Percentiles rank a stretch among this genome's conserved stretches.
Evolutionary conservation across 768 basidiomycete species (phyloP).

Genomic region (Amanita exitialis): DNA sequence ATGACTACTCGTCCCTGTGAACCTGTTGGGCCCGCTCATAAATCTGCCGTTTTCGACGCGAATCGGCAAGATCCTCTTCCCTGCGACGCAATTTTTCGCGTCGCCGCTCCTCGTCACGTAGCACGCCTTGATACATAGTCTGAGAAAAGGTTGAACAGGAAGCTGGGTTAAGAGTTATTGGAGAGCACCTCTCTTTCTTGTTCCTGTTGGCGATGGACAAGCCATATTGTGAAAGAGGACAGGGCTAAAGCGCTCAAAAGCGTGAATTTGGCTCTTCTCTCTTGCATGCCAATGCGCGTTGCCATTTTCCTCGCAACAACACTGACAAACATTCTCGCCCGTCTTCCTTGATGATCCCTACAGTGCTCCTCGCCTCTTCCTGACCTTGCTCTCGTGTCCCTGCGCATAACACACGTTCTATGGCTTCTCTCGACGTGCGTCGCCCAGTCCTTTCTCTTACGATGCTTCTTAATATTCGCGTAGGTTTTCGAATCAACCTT

Average conservation of each 20-base stretch:
- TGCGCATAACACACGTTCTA: constrained; percentile 11
- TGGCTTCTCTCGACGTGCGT: constrained; percentile 34
- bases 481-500: constrained; percentile 78
- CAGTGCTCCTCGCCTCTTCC: background rate
- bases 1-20: constrained; percentile 10
- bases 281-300: constrained; percentile 32
- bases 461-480: constrained; percentile 6
- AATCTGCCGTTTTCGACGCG: constrained; percentile 49
- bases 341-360: constrained; percentile 3
- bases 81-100: constrained; percentile 60
- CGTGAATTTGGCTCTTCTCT: constrained; percentile 61
- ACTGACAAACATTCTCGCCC: constrained; percentile 5
- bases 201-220: constrained; percentile 79
- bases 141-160: constrained; percentile 19
- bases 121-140: constrained; percentile 88
- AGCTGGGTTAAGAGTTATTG: background rate
- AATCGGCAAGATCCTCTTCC: constrained; percentile 51
- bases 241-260: constrained; percentile 55
- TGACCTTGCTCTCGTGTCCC: background rate
- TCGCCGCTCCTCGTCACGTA: constrained; percentile 80
- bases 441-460: constrained; percentile 3
- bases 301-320: constrained; percentile 7
- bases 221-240: constrained; percentile 71
- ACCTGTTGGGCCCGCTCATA: constrained; percentile 48
- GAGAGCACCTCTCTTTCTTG: constrained; percentile 65